A percentile compares a stretch with the other conserved stretches of the same genome.
These are phyloP conservation scores for Coniochaeta pulveracea DNA, from an alignment of 2,329 filamentous ascomycete species.

Conservation along the genomic window DNA sequence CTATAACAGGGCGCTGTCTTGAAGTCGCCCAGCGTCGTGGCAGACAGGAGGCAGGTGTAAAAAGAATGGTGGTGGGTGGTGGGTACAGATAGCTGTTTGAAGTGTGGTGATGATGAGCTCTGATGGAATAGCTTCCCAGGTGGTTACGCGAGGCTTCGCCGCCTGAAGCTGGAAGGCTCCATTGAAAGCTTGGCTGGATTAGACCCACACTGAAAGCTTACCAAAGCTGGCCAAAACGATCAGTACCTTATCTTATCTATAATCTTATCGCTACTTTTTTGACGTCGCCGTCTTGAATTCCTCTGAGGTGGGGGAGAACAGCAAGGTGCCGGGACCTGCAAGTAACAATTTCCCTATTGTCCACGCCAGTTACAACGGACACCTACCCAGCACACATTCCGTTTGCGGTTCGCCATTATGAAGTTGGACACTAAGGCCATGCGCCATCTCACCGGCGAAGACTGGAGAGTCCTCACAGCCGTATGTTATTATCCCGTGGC, in stretches of 20 bases:
- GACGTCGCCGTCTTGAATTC: not conserved
- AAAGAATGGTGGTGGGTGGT: too few species aligned
- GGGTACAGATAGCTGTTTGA: too few species aligned
- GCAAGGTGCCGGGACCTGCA: too few species aligned
- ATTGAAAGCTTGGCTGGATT: not conserved
- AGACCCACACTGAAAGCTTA: not conserved
- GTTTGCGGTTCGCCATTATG: conserved; percentile 43
- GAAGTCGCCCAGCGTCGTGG: too few species aligned
- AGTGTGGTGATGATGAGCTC: conserved; percentile 10
- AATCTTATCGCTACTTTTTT: conserved; percentile 7
- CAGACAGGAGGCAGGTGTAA: too few species aligned
- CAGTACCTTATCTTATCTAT: conserved; percentile 9
- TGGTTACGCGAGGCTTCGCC: conserved; percentile 26
- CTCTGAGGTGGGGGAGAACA: too few species aligned
- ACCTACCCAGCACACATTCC: not conserved
- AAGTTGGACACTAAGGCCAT: conserved; percentile 90
- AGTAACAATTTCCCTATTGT: not conserved
- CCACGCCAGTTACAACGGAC: not conserved
- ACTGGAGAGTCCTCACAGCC: conserved; percentile 90
- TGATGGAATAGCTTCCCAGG: conserved; percentile 12
- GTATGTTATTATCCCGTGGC: conserved; percentile 39
- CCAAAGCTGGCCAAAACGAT: too few species aligned
- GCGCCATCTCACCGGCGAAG: conserved; percentile 82
- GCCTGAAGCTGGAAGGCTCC: conserved; percentile 14
- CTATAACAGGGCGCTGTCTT: too few species aligned